Evolutionary conservation across 148 eudicot species (phyloP), one percentile per base, ranked within the genome.

Genomic region (Silene latifolia): DNA sequence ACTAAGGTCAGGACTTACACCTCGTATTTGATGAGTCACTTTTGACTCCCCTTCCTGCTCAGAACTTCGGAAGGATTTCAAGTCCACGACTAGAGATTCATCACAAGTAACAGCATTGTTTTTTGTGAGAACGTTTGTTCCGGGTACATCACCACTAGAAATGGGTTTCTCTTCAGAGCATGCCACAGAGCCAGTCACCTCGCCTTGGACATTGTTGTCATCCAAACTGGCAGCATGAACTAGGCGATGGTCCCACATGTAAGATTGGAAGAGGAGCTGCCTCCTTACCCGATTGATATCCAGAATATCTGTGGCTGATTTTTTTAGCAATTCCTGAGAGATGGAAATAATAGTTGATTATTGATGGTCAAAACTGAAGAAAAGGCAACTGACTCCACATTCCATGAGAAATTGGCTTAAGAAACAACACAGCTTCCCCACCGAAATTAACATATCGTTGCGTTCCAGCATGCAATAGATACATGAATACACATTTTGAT

Each of bases 171-270:
- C 84, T 12, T 32, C 78, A 32, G 78, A 71, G 17, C 57, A 80
- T 71, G 82, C 46, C 63, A 44, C 27, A 74, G 79, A 63, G 58
- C 71, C 74, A 24, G 58, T 71, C 15, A 47, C 17, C 44, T 79
- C 46, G 69, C 39, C 61, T 65, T 61, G 75, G 72, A 27, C 24
- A 58, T 57, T 80, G 58, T 78, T 82, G 32, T 53, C 80, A 69
- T 84, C 87, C 68, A 81, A 73, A 79, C 83, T 84, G 25, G 92
- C 87, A 54, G 91, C 92, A 82, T 83, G 79, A 61, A 92, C 85
- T 63, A 95, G 89, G 57, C 88, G 88, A 63, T 86, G 93, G 74
- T 95, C 98, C 99, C 99, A 92, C 82, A 89, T 80, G 81, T 89
- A 90, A 63, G 97, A 90, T 79, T 89, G 97, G 78, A 89, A 85